A percentile compares a stretch with the other conserved stretches of the same genome.
phyloP scores from a whole-genome alignment of 768 basidiomycete species.

The Phaffia australis region DNA sequence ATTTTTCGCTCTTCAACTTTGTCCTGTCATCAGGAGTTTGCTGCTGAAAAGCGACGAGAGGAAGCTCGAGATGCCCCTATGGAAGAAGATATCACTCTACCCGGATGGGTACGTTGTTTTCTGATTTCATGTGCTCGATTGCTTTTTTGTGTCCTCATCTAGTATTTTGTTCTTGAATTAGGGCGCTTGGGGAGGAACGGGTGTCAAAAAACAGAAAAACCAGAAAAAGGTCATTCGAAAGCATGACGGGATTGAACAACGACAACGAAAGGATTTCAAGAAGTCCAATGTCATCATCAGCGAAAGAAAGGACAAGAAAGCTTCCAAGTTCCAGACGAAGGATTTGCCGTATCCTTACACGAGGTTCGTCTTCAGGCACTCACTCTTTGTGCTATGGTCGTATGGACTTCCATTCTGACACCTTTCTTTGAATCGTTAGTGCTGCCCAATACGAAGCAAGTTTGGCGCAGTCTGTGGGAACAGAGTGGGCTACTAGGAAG shows the following conservation, averaged over 20 bases:
- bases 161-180: slow-evolving; percentile 34
- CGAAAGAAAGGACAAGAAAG: slow-evolving; percentile 90
- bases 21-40: slow-evolving; percentile 57
- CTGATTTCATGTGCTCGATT: not conserved
- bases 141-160: slow-evolving; percentile 1
- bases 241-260: slow-evolving; percentile 67
- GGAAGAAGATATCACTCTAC: slow-evolving; percentile 77
- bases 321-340: slow-evolving; percentile 72
- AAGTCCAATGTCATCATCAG: slow-evolving; percentile 89
- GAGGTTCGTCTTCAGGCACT: no score
- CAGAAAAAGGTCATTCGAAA: slow-evolving; percentile 60
- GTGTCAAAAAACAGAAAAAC: slow-evolving; percentile 47
- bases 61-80: slow-evolving; percentile 76
- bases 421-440: slow-evolving; percentile 37
- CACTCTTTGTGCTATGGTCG: no score
- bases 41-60: slow-evolving; percentile 67
- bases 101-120: slow-evolving; percentile 70
- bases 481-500: slow-evolving; percentile 86
- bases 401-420: no score
- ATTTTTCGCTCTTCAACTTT: not conserved
- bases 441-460: slow-evolving; percentile 81
- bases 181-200: slow-evolving; percentile 87
- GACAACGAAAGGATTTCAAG: slow-evolving; percentile 66
- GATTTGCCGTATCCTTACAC: slow-evolving; percentile 94
- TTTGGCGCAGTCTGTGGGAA: slow-evolving; percentile 69